These are phyloP conservation scores for Maudiozyma turicensis DNA, from an alignment of 805 yeast species.

Conservation along the genomic window DNA sequence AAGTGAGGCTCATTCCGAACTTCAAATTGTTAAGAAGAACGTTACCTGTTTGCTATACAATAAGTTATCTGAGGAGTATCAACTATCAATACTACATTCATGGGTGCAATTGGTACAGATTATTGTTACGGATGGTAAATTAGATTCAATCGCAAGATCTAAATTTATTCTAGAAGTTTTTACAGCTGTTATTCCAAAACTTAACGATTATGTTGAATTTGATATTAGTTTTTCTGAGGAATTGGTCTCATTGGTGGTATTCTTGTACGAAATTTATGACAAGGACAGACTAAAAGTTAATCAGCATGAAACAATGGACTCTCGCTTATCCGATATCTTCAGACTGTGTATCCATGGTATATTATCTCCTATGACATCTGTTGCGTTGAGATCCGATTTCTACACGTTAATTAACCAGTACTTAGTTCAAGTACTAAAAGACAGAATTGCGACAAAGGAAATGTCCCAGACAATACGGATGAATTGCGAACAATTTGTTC, in stretches of 20 bases:
- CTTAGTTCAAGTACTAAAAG: conserved; percentile 40
- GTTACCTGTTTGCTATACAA: conserved; percentile 39
- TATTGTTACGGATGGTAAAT: conserved; percentile 52
- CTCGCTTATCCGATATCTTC: conserved; percentile 59
- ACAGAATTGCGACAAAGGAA: conserved; percentile 36
- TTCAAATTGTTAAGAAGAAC: conserved; percentile 14
- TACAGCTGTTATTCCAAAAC: conserved; percentile 65
- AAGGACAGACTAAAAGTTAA: conserved; percentile 32
- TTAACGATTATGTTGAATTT: conserved; percentile 60
- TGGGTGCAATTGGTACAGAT: conserved; percentile 80
- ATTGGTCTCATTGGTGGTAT: conserved; percentile 64
- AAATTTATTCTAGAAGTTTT: conserved; percentile 68
- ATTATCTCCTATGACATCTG: conserved; percentile 55
- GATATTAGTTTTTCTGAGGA: conserved; percentile 65
- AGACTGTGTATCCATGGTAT: conserved; percentile 68
- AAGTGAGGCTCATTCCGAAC: conserved; percentile 10
- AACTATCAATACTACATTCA: conserved; percentile 56
- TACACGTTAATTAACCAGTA: conserved; percentile 66
- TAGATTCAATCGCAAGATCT: conserved; percentile 37
- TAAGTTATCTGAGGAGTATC: conserved; percentile 40
- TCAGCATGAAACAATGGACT: conserved; percentile 33
- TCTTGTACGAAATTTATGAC: conserved; percentile 55
- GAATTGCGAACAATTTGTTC: conserved; percentile 54
- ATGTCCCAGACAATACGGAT: conserved; percentile 43
- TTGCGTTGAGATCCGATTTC: conserved; percentile 64